Base-by-base conservation (phyloP, 164 flowering plant genomes). In the Vitis labrusca region DNA sequence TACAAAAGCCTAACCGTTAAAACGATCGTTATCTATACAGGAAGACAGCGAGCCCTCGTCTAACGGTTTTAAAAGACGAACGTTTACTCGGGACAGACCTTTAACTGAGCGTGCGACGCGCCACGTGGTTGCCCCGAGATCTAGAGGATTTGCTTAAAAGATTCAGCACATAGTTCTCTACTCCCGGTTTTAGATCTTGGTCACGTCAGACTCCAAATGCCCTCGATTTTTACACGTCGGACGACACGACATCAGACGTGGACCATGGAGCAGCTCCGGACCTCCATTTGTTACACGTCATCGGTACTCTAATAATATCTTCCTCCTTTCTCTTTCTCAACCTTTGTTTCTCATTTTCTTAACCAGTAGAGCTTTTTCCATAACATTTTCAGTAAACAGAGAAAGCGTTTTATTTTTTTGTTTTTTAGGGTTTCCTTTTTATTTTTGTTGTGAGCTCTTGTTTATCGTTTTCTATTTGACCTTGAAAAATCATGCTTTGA, bases 201-300 rank as follows among this genome's bases (percentile, higher is more conserved):
- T 74, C 80, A 76, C 66, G 60, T 69, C 72, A 65, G 19, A 27
- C 63, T 10, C 17, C 63, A 49, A 74, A 13, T 77, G 67, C 74
- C 9, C 67, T 12, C 19, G 64, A n/a, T 32, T 3, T 0, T 19
- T 15, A 66, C 75, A 73, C 73, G 68, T 73, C 15, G 52, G 44
- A 10, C 11, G 12, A 7, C 50, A 37, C 10, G 59, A 50, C 57
- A 58, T 51, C 65, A 67, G 6, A 78, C 77, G 71, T 77, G 76
- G 64, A 67, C 10, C 29, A 5, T 49, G 49, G 44, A 50, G 71
- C 71, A 37, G 16, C 60, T 69, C 67, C 32, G 60, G 65, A 68
- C 85, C 85, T 77, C 66, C 78, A 74, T 53, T 74, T 74, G 52
- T 55, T 63, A 72, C 85, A 79, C 76, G 85, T 82, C 81, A 65